Evolutionary conservation across 108 stramenopile species (phyloP).

Genomic region (Skeletonema costatum): DNA sequence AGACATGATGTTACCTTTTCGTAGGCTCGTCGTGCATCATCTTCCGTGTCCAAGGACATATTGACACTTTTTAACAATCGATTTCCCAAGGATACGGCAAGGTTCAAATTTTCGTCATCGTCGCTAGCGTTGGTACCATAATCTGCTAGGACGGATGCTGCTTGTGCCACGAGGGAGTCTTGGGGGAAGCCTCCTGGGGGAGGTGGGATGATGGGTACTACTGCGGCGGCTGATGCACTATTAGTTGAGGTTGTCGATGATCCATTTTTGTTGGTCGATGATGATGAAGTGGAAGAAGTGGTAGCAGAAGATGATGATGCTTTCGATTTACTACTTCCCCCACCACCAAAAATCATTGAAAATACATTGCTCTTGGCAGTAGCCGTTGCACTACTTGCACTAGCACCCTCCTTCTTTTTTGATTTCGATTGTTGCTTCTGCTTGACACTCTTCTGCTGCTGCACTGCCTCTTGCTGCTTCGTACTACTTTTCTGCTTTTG

Average conservation of each 20-base stretch:
- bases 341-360: constrained; percentile 25
- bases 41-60: neutral
- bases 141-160: neutral
- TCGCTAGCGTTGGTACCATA: neutral
- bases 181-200: neutral
- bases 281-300: neutral
- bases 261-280: neutral
- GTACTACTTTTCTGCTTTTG: neutral
- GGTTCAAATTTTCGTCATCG: neutral
- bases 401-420: neutral
- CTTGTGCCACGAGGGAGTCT: neutral
- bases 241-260: neutral
- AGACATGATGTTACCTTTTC: neutral
- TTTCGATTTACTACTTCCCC: neutral
- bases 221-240: neutral
- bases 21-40: neutral
- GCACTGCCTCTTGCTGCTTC: neutral
- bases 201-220: constrained; percentile 2
- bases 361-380: constrained; percentile 14
- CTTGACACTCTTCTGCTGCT: constrained; percentile 5
- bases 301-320: neutral
- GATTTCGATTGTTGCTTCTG: neutral
- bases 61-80: constrained; percentile 1
- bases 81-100: neutral
- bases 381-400: neutral